A percentile compares a stretch with the other conserved stretches of the same genome.
phyloP scores from a whole-genome alignment of 2,329 filamentous ascomycete species.

The Pseudonectria buxi region DNA sequence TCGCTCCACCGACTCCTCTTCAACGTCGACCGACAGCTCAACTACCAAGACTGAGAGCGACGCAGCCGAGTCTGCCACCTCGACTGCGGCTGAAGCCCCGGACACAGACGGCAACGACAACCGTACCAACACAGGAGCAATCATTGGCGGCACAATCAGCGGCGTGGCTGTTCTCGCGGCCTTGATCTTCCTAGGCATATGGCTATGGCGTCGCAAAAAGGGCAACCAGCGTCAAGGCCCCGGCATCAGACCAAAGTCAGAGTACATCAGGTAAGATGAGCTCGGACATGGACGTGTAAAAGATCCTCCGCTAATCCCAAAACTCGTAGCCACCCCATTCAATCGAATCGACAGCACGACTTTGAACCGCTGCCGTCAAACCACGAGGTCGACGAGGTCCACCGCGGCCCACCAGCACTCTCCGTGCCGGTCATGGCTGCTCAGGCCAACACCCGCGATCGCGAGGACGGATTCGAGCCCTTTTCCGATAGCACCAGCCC shows the following conservation, averaged over 20 bases:
- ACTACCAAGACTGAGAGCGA: conserved; percentile 4
- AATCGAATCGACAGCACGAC: conserved; percentile 12
- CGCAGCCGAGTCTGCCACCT: conserved; percentile 12
- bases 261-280: conserved; percentile 34
- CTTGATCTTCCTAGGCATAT: conserved; percentile 36
- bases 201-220: conserved; percentile 37
- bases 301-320: conserved; percentile 17
- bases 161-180: conserved; percentile 41
- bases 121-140: conserved; percentile 37
- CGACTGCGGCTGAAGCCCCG: conserved; percentile 22
- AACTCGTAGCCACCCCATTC: conserved; percentile 17
- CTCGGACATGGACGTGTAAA: conserved; percentile 2
- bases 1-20: conserved; percentile 1
- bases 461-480: conserved; percentile 7
- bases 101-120: conserved; percentile 20
- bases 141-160: conserved; percentile 49
- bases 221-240: conserved; percentile 37
- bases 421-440: conserved; percentile 11
- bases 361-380: conserved; percentile 24
- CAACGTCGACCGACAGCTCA: conserved; percentile 7
- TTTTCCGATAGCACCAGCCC: conserved; percentile 6
- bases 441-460: conserved; percentile 11
- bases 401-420: conserved; percentile 8
- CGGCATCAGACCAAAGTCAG: conserved; percentile 30
- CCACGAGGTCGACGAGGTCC: conserved; percentile 19